These are phyloP conservation scores for Solanum hybrid DNA, from an alignment of 305 asterid species.

Conservation along the genomic window DNA sequence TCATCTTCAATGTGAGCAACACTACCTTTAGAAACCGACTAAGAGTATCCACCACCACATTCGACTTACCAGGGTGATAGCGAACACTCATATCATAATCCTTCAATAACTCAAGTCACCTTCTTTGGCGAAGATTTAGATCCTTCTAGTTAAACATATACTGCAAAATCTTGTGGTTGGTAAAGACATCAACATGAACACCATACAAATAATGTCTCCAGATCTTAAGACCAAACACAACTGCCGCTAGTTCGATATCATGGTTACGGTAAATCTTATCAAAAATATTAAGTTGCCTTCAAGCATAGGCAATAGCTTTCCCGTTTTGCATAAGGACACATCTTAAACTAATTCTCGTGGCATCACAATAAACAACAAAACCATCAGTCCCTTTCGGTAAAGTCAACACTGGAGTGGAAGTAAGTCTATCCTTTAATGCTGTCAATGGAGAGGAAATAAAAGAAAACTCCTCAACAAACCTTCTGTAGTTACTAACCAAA, in stretches of 20 bases:
- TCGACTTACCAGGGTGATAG: neutral
- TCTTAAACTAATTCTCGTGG: neutral
- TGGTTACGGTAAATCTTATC: neutral
- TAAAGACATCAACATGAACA: neutral
- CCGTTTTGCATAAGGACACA: neutral
- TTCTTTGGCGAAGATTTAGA: neutral
- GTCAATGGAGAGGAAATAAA: neutral
- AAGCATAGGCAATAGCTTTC: neutral
- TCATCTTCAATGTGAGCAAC: neutral
- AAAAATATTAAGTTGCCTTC: neutral
- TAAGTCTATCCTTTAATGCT: neutral
- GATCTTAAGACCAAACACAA: neutral
- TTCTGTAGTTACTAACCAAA: neutral
- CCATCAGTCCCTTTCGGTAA: neutral
- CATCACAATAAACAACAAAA: neutral
- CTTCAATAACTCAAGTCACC: neutral
- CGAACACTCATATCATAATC: too few species aligned
- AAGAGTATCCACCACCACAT: neutral
- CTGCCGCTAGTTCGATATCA: neutral
- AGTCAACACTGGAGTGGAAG: neutral
- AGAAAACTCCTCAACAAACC: neutral
- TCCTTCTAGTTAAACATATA: too few species aligned
- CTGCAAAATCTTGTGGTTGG: neutral
- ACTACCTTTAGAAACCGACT: neutral
- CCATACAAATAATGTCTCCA: neutral